These are phyloP conservation scores for Phoenix roebelenii DNA, from an alignment of 176 grass and related monocot genomes.

Conservation along the genomic window DNA sequence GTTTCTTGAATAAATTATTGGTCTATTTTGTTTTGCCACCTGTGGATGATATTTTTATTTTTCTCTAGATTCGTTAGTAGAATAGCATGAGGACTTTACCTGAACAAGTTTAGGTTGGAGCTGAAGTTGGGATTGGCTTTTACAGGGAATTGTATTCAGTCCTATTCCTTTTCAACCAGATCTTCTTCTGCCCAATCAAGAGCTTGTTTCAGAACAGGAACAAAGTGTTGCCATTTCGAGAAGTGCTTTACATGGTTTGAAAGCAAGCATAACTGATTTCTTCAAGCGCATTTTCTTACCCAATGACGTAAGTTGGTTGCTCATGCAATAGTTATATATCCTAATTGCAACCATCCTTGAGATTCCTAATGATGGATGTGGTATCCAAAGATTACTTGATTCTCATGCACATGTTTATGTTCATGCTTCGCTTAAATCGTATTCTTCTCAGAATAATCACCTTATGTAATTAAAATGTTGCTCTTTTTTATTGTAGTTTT, in stretches of 20 bases:
- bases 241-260: conserved; percentile 29
- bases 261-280: conserved; percentile 27
- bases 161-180: conserved; percentile 66
- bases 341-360: not conserved
- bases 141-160: conserved; percentile 76
- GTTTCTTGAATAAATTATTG: no score
- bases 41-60: no score
- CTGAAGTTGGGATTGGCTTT: conserved; percentile 2
- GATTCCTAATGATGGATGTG: not conserved
- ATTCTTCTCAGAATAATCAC: no score
- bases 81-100: no score
- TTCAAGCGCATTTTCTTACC: conserved; percentile 53
- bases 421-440: no score
- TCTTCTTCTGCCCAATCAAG: conserved; percentile 17
- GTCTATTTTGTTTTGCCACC: no score
- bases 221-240: conserved; percentile 1
- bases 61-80: no score
- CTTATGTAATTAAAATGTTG: no score
- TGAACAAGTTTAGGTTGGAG: not conserved
- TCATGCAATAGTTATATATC: no score
- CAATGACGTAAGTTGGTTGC: conserved; percentile 39
- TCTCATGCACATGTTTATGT: no score
- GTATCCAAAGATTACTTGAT: not conserved
- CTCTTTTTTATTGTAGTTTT: no score
- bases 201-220: conserved; percentile 33